Evolutionary conservation across 2,329 filamentous ascomycete species (phyloP).

Genomic region (Colletotrichum sidae): DNA sequence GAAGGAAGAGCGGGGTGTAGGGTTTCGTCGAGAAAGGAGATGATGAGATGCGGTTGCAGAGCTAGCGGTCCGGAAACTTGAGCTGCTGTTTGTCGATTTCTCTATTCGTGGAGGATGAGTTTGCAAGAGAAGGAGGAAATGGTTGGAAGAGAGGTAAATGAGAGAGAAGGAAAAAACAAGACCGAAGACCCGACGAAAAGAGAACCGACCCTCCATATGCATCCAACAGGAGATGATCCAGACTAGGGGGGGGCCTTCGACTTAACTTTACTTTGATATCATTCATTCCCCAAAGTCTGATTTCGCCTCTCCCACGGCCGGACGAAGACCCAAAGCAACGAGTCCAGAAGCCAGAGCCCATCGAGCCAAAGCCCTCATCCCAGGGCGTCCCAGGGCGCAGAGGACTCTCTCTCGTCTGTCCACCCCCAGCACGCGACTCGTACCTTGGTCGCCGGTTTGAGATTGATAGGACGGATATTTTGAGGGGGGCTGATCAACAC

Average conservation of each 20-base stretch:
- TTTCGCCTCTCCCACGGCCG: constrained; percentile 31
- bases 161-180: constrained; percentile 6
- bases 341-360: constrained; percentile 2
- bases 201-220: constrained; percentile 17
- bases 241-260: constrained; percentile 22
- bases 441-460: constrained; percentile 57
- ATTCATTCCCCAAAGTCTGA: constrained; percentile 16
- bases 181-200: constrained; percentile 27
- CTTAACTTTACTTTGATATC: constrained; percentile 37
- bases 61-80: constrained; percentile 16
- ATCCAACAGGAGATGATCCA: constrained; percentile 21
- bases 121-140: constrained; percentile 1
- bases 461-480: constrained; percentile 62
- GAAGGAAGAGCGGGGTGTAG: constrained; percentile 25
- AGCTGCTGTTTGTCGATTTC: constrained; percentile 8
- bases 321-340: neutral
- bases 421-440: constrained; percentile 38
- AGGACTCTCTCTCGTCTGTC: constrained; percentile 16
- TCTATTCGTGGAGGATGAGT: neutral
- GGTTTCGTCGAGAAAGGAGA: constrained; percentile 28
- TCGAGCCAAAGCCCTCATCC: too few species aligned
- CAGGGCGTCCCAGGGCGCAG: constrained; percentile 14
- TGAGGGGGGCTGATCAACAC: constrained; percentile 57
- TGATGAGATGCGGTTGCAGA: constrained; percentile 23
- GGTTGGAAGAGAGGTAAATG: constrained; percentile 16